Conservation (phyloP, 768 basidiomycete genomes). For the Serendipita sp. region DNA sequence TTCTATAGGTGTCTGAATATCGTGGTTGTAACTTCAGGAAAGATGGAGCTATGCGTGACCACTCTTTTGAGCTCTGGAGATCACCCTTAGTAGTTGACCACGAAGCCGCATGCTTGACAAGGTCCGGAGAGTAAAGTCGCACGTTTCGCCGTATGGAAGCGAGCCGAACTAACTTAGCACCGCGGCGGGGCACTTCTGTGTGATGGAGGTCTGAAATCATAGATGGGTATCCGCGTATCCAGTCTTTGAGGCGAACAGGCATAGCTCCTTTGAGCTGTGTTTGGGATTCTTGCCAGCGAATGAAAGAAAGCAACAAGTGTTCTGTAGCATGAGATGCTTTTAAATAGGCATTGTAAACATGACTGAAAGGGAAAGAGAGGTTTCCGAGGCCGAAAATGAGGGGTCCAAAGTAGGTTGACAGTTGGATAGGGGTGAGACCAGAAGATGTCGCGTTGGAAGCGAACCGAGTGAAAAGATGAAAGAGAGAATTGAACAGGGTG, state of each 20-base stretch:
- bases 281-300: constrained; percentile 57
- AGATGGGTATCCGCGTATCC: constrained; percentile 78
- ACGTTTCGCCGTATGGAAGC: constrained; percentile 66
- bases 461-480: constrained; percentile 67
- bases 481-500: constrained; percentile 46
- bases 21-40: constrained; percentile 35
- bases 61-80: constrained; percentile 49
- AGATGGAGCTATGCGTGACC: constrained; percentile 50
- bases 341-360: constrained; percentile 54
- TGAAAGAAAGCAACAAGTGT: constrained; percentile 79
- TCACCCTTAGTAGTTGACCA: constrained; percentile 33
- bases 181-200: constrained; percentile 41
- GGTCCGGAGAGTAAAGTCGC: constrained; percentile 71
- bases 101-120: constrained; percentile 46
- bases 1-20: constrained; percentile 61
- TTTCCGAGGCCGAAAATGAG: constrained; percentile 68
- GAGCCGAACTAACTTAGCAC: constrained; percentile 61
- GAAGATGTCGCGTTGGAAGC: constrained; percentile 70
- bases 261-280: constrained; percentile 43
- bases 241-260: constrained; percentile 75
- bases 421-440: constrained; percentile 79
- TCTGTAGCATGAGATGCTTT: constrained; percentile 77
- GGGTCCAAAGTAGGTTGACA: constrained; percentile 80
- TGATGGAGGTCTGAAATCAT: constrained; percentile 50
- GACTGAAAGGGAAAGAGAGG: constrained; percentile 32